phyloP scores from a whole-genome alignment of 805 yeast genomes.

The Candida fluviatilis region DNA sequence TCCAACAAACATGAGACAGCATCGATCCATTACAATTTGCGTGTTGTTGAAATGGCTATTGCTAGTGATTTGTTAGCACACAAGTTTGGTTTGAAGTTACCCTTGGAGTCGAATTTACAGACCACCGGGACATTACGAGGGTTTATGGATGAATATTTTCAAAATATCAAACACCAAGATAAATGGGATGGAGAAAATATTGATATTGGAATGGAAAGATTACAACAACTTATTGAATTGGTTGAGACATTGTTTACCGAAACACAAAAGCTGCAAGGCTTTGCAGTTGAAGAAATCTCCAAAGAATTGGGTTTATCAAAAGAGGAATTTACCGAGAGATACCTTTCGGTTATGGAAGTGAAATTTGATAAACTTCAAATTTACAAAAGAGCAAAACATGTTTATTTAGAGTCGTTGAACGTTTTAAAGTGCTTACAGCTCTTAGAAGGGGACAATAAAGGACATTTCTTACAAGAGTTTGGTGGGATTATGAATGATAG shows the following conservation, averaged over 20 bases:
- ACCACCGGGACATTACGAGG: conserved; percentile 60
- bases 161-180: conserved; percentile 21
- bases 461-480: conserved; percentile 36
- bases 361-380: conserved; percentile 52
- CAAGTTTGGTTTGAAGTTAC: conserved; percentile 38
- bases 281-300: conserved; percentile 47
- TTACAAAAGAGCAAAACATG: conserved; percentile 58
- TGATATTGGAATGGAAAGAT: conserved; percentile 35
- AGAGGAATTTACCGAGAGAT: conserved; percentile 41
- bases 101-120: conserved; percentile 46
- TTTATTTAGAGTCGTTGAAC: conserved; percentile 55
- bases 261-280: conserved; percentile 39
- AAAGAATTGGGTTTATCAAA: conserved; percentile 35
- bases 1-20: conserved; percentile 70
- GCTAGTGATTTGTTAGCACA: conserved; percentile 59
- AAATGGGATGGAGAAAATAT: conserved; percentile 46
- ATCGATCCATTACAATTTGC: conserved; percentile 62
- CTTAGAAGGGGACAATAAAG: conserved; percentile 26
- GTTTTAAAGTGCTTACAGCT: conserved; percentile 49
- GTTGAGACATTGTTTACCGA: conserved; percentile 39
- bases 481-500: conserved; percentile 59
- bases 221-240: conserved; percentile 37
- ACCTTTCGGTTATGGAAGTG: conserved; percentile 52
- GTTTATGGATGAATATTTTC: conserved; percentile 50
- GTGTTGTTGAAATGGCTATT: conserved; percentile 70